Conservation (phyloP, 345 rosid species). For the Murraya koenigii region DNA sequence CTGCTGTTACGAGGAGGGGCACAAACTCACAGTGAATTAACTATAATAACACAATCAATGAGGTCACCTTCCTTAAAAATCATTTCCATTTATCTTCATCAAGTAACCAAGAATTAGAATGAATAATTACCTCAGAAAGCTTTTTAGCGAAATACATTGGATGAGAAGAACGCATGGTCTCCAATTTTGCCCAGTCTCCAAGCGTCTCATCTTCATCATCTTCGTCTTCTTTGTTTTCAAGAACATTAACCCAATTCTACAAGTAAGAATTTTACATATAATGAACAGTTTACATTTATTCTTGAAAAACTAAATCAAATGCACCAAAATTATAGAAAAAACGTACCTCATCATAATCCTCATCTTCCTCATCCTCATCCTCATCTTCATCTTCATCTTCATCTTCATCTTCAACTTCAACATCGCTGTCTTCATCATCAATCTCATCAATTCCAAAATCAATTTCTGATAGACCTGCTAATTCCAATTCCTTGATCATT, state of each 20-base stretch:
- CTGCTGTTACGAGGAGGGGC: background rate
- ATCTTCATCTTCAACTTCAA: too few species aligned
- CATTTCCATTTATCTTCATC: background rate
- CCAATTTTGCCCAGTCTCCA: slow-evolving; percentile 91
- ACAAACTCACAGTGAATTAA: background rate
- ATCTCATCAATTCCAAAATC: slow-evolving; percentile 66
- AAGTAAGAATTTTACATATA: slow-evolving; percentile 18
- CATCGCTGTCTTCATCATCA: slow-evolving; percentile 60
- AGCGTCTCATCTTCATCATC: slow-evolving; percentile 56
- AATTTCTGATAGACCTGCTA: slow-evolving; percentile 60
- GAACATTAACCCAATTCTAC: slow-evolving; percentile 73
- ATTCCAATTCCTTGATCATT: slow-evolving; percentile 74
- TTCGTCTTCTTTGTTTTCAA: slow-evolving; percentile 45
- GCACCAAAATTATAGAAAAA: slow-evolving; percentile 3
- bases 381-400: slow-evolving; percentile 34
- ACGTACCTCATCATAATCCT: slow-evolving; percentile 28
- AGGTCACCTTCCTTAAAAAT: background rate
- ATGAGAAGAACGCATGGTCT: slow-evolving; percentile 88
- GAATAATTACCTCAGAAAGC: slow-evolving; percentile 56
- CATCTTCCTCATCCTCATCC: slow-evolving; percentile 32
- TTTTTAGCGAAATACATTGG: slow-evolving; percentile 90
- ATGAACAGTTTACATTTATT: slow-evolving; percentile 1
- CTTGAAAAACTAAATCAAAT: slow-evolving; percentile 5
- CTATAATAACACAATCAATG: background rate
- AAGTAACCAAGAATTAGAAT: background rate